phyloP scores from a whole-genome alignment of 192 early-diverging fungal species.

The Kickxella alabastrina region DNA sequence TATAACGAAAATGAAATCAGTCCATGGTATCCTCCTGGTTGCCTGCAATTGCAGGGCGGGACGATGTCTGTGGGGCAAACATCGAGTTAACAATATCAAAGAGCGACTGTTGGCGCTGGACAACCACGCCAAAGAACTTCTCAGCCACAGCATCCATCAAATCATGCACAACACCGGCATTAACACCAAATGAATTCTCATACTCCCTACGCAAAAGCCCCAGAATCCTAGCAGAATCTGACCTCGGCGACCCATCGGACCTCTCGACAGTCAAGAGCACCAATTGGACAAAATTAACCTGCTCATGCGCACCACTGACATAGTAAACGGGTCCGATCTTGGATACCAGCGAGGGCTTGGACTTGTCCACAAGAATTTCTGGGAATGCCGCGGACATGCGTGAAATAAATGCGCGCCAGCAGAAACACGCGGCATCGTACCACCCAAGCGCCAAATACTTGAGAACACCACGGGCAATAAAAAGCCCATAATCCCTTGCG shows the following conservation, averaged over 20 bases:
- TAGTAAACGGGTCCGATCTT: constrained; percentile 51
- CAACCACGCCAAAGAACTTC: constrained; percentile 50
- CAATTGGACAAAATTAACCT: constrained; percentile 65
- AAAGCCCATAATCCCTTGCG: constrained; percentile 67
- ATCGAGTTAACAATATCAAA: constrained; percentile 49
- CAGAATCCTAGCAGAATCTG: constrained; percentile 17
- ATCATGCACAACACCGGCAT: constrained; percentile 18
- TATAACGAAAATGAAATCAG: too few species aligned
- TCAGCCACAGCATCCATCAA: constrained; percentile 37
- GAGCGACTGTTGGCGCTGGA: constrained; percentile 47
- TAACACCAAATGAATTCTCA: constrained; percentile 33
- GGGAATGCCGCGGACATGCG: constrained; percentile 18
- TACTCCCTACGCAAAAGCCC: constrained; percentile 31
- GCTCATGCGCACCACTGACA: constrained; percentile 35
- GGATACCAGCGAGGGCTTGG: constrained; percentile 31
- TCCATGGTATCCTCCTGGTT: too few species aligned
- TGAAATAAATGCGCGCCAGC: constrained; percentile 50
- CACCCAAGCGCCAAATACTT: constrained; percentile 65
- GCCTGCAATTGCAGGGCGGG: constrained; percentile 27
- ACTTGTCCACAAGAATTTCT: constrained; percentile 12
- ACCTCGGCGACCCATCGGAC: constrained; percentile 25
- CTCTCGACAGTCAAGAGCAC: constrained; percentile 65
- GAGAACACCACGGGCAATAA: constrained; percentile 72
- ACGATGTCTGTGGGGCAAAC: constrained; percentile 23
- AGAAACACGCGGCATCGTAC: constrained; percentile 52